These are phyloP conservation scores for Beta corolliflora DNA, from an alignment of 179 eudicot genomes.

Conservation along the genomic window DNA sequence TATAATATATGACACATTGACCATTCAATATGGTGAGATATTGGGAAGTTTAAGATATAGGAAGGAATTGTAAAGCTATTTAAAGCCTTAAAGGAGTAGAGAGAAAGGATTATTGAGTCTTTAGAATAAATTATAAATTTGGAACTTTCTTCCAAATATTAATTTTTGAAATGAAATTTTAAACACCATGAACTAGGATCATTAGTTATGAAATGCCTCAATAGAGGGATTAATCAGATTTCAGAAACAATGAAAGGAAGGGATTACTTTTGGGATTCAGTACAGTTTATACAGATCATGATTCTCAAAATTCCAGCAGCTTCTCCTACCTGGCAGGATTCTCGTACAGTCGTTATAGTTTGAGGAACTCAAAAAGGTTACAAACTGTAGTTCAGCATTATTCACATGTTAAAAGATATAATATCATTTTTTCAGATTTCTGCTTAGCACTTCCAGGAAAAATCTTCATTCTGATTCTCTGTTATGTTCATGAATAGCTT, in stretches of 20 bases:
- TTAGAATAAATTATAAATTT: not conserved
- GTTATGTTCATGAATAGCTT: conserved; percentile 6
- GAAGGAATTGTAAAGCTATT: not conserved
- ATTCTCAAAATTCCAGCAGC: not conserved
- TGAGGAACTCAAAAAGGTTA: conserved; percentile 14
- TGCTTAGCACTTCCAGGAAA: not conserved
- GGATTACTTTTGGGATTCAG: too few species aligned
- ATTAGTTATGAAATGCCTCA: not conserved
- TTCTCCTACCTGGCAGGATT: not conserved
- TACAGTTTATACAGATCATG: too few species aligned
- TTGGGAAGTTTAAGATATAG: not conserved
- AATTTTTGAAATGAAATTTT: too few species aligned
- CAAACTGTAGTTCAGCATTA: not conserved
- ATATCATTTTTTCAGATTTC: not conserved
- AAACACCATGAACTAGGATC: not conserved
- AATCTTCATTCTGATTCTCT: conserved; percentile 3
- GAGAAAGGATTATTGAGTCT: not conserved
- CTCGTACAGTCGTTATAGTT: not conserved
- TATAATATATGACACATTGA: not conserved
- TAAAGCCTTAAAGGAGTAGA: not conserved
- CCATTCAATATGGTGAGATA: not conserved
- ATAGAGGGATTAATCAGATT: not conserved
- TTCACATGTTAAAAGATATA: not conserved
- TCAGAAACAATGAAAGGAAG: not conserved
- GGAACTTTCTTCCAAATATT: not conserved